Conservation (phyloP, 805 yeast genomes). For the Barnettozyma populi region DNA sequence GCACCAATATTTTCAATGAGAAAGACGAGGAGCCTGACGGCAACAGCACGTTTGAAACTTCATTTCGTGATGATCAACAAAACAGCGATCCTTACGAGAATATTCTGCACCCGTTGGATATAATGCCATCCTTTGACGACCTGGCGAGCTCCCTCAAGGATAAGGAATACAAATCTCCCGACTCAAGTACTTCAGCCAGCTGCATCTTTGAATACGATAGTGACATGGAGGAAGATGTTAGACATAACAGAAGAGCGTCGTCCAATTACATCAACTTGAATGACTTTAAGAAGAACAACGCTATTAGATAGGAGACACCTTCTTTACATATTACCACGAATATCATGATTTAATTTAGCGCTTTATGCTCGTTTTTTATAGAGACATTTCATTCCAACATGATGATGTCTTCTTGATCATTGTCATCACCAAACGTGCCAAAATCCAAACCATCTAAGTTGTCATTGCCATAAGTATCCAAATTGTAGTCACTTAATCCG, state of each 20-base stretch:
- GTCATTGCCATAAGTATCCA: slow-evolving; percentile 8
- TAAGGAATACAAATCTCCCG: neutral
- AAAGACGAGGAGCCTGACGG: neutral
- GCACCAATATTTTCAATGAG: neutral
- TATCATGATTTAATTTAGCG: neutral
- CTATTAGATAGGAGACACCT: slow-evolving; percentile 3
- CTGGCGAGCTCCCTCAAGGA: slow-evolving; percentile 2
- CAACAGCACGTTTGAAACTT: slow-evolving; percentile 2
- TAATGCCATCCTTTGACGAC: slow-evolving; percentile 12
- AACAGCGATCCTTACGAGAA: slow-evolving; percentile 20
- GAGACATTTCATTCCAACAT: slow-evolving; percentile 10
- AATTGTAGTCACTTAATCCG: slow-evolving; percentile 5
- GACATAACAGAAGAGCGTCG: slow-evolving; percentile 10
- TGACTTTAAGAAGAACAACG: slow-evolving; percentile 9
- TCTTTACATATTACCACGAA: slow-evolving; percentile 5
- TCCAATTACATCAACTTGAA: slow-evolving; percentile 15
- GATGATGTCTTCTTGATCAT: slow-evolving; percentile 8
- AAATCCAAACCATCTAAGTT: slow-evolving; percentile 12
- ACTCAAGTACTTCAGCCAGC: neutral
- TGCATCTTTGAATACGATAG: slow-evolving; percentile 1
- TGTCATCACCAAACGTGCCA: slow-evolving; percentile 11
- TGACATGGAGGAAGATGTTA: neutral
- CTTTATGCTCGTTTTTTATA: too few relatives aligned
- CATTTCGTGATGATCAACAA: slow-evolving; percentile 1
- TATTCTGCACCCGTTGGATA: slow-evolving; percentile 22